Evolutionary conservation across 306 rosid genomes (phyloP).

Genomic region (Prinsepia uniflora): DNA sequence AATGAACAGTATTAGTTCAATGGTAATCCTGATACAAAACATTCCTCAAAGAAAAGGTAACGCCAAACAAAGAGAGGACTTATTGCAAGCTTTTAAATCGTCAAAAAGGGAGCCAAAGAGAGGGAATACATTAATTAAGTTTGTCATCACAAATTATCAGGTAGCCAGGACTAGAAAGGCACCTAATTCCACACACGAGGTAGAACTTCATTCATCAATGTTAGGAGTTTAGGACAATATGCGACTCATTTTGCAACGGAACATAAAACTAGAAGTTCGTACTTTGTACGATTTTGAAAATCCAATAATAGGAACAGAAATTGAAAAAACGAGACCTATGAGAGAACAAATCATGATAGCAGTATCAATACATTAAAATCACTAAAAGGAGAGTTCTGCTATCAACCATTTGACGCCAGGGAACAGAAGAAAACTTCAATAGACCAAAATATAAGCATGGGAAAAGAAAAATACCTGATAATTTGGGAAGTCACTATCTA

Average conservation of each 20-base stretch:
- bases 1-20: conserved; percentile 2
- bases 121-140: neutral
- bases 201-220: neutral
- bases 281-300: neutral
- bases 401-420: neutral
- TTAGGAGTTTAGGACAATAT: neutral
- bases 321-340: neutral
- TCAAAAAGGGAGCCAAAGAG: neutral
- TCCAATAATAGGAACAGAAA: neutral
- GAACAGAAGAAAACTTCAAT: conserved; percentile 7
- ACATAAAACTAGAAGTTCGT: neutral
- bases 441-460: neutral
- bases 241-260: no score
- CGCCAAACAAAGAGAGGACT: neutral
- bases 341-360: neutral
- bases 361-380: no score
- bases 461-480: conserved; percentile 52
- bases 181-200: neutral
- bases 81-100: neutral
- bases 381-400: neutral
- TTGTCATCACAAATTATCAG: neutral
- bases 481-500: conserved; percentile 79
- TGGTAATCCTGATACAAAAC: neutral
- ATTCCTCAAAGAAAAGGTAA: neutral
- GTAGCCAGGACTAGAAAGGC: neutral